phyloP scores from a whole-genome alignment of 192 early-diverging fungal species.

The Backusella parvicylindrica region DNA sequence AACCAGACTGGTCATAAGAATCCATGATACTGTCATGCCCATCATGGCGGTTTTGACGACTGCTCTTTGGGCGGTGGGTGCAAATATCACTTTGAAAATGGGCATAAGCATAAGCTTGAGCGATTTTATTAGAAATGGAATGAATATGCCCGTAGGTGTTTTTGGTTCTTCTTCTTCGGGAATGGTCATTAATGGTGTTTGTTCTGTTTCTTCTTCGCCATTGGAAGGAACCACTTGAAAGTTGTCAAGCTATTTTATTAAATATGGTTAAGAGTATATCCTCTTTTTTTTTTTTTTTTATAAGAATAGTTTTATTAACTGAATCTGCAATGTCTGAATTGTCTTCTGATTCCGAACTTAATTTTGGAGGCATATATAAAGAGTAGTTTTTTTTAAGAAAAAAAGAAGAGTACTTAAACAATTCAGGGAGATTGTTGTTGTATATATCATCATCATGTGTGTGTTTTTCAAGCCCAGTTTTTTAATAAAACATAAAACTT shows the following conservation, averaged over 20 bases:
- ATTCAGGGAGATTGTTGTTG: not conserved
- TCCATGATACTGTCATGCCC: constrained; percentile 11
- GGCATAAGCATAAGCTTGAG: constrained; percentile 9
- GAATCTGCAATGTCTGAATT: not conserved
- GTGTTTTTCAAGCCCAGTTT: not conserved
- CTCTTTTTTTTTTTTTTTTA: not conserved
- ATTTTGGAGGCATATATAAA: not conserved
- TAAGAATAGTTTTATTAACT: not conserved
- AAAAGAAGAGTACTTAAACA: not conserved
- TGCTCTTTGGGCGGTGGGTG: constrained; percentile 17
- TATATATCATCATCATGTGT: not conserved
- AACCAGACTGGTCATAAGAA: constrained; percentile 4
- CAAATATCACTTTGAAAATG: constrained; percentile 12
- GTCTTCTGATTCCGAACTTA: not conserved
- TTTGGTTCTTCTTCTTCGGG: not conserved
- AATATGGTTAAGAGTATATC: too few species aligned
- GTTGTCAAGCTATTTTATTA: constrained; percentile 7
- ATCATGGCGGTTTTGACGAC: constrained; percentile 18
- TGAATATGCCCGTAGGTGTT: not conserved
- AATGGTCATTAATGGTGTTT: not conserved
- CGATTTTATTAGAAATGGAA: not conserved
- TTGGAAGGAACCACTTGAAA: constrained; percentile 16
- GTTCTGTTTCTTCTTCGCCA: not conserved
- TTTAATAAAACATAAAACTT: too few species aligned
- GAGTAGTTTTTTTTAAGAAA: not conserved